Percentiles rank a stretch among this genome's conserved stretches.
phyloP scores from a whole-genome alignment of 345 rosid genomes.

The Psidium friedrichsthalianum region DNA sequence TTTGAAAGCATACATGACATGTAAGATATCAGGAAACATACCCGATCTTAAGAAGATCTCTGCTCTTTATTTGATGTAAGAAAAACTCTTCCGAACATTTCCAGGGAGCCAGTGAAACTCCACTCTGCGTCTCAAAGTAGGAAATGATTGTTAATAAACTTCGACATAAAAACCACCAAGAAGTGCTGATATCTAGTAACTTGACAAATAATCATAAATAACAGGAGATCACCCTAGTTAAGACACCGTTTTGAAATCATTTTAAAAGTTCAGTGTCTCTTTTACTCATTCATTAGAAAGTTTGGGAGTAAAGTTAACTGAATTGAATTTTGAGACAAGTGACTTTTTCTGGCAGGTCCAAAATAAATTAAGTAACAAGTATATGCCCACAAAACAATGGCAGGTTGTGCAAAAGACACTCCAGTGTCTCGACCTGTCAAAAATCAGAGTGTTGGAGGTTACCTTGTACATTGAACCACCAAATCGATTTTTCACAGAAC shows the following conservation, averaged over 20 bases:
- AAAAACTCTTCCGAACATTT: slow-evolving; percentile 92
- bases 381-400: not conserved
- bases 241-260: not conserved
- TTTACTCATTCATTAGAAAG: not conserved
- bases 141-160: not conserved
- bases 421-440: not conserved
- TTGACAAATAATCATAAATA: not conserved
- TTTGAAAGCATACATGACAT: not conserved
- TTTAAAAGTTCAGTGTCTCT: not conserved
- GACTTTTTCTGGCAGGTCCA: not conserved
- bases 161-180: not conserved
- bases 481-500: slow-evolving; percentile 36
- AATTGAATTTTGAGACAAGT: not conserved
- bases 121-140: slow-evolving; percentile 31
- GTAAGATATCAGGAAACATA: slow-evolving; percentile 12
- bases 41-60: slow-evolving; percentile 91
- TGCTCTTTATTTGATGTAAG: slow-evolving; percentile 59
- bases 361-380: not conserved
- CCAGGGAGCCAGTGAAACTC: slow-evolving; percentile 84
- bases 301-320: not conserved
- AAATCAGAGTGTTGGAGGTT: slow-evolving; percentile 6
- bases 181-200: not conserved
- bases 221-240: not conserved
- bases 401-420: not conserved
- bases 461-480: slow-evolving; percentile 18